Conservation (phyloP, 345 rosid species). For the Pistacia atlantica region DNA sequence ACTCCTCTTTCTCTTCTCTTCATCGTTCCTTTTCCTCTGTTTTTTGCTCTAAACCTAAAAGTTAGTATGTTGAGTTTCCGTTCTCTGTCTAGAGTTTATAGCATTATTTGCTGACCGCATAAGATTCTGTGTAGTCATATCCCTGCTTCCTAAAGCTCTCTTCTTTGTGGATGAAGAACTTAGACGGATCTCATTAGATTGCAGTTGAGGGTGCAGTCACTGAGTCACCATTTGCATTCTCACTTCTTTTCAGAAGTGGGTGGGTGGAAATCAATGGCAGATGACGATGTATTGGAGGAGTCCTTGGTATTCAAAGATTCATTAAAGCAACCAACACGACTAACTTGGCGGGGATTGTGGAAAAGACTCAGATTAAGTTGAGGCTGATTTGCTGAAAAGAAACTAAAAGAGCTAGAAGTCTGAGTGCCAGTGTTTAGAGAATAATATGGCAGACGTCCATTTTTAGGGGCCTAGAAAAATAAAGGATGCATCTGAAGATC, state of each 20-base stretch:
- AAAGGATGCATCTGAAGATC: slow-evolving; percentile 93
- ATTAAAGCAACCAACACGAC: slow-evolving; percentile 37
- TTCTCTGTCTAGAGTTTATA: slow-evolving; percentile 24
- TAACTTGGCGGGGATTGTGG: slow-evolving; percentile 57
- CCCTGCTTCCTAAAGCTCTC: slow-evolving; percentile 35
- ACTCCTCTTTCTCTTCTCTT: too few species aligned
- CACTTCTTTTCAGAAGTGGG: slow-evolving; percentile 63
- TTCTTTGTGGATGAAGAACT: slow-evolving; percentile 54
- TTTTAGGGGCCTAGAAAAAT: slow-evolving; percentile 69
- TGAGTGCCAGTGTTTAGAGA: slow-evolving; percentile 40
- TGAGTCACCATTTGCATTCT: slow-evolving; percentile 38
- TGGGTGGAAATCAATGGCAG: slow-evolving; percentile 80
- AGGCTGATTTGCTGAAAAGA: slow-evolving; percentile 77
- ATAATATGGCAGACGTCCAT: slow-evolving; percentile 56
- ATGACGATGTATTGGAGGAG: slow-evolving; percentile 34
- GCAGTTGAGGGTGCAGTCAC: slow-evolving; percentile 30
- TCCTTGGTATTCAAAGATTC: slow-evolving; percentile 46
- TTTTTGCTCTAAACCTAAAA: too few species aligned
- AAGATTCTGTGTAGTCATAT: slow-evolving; percentile 29
- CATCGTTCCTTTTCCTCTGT: too few species aligned
- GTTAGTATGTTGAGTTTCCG: slow-evolving; percentile 29
- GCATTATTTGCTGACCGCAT: slow-evolving; percentile 16
- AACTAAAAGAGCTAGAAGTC: slow-evolving; percentile 60
- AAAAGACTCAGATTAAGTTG: slow-evolving; percentile 79
- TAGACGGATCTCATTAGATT: slow-evolving; percentile 58